Evolutionary conservation across 176 grass and related monocot genomes (phyloP).

Genomic region (Coix lacrymajobi): DNA sequence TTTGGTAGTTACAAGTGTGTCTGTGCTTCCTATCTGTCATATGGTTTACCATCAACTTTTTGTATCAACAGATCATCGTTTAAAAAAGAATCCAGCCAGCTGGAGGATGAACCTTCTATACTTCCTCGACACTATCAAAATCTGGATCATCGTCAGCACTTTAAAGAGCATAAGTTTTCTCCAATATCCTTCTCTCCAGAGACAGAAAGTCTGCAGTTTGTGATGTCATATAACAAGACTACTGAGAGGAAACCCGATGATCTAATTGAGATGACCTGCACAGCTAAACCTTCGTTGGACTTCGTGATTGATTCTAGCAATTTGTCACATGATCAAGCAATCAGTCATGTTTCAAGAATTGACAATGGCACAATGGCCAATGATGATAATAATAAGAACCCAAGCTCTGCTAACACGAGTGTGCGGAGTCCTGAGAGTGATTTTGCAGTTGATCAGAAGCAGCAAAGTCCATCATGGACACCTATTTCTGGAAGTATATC

Average conservation of each 20-base stretch:
- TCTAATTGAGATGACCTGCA: slow-evolving; percentile 37
- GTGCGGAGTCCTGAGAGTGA: slow-evolving; percentile 29
- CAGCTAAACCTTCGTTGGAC: slow-evolving; percentile 46
- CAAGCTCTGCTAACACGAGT: slow-evolving; percentile 20
- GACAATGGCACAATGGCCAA: slow-evolving; percentile 21
- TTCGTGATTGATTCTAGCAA: slow-evolving; percentile 33
- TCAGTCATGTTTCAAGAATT: slow-evolving; percentile 28
- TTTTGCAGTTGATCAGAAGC: slow-evolving; percentile 27
- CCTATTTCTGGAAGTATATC: slow-evolving; percentile 38
- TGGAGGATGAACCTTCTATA: slow-evolving; percentile 35
- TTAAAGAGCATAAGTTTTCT: slow-evolving; percentile 40
- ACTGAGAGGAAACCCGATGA: slow-evolving; percentile 27
- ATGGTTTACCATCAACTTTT: background rate
- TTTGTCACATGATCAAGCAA: slow-evolving; percentile 14
- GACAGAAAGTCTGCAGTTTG: slow-evolving; percentile 42
- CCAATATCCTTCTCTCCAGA: slow-evolving; percentile 38
- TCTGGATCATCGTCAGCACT: slow-evolving; percentile 29
- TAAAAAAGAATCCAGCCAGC: slow-evolving; percentile 35
- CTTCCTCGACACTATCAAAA: slow-evolving; percentile 39
- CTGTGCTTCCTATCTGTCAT: background rate
- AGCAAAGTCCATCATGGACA: slow-evolving; percentile 9
- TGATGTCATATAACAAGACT: slow-evolving; percentile 60
- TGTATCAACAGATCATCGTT: slow-evolving; percentile 41
- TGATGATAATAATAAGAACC: slow-evolving; percentile 22
- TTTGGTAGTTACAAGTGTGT: background rate